A percentile compares a stretch with the other conserved stretches of the same genome.
Evolutionary conservation across 1,284 basidiomycete genomes (phyloP).

Genomic region (Mycosarcoma mackinlayi): DNA sequence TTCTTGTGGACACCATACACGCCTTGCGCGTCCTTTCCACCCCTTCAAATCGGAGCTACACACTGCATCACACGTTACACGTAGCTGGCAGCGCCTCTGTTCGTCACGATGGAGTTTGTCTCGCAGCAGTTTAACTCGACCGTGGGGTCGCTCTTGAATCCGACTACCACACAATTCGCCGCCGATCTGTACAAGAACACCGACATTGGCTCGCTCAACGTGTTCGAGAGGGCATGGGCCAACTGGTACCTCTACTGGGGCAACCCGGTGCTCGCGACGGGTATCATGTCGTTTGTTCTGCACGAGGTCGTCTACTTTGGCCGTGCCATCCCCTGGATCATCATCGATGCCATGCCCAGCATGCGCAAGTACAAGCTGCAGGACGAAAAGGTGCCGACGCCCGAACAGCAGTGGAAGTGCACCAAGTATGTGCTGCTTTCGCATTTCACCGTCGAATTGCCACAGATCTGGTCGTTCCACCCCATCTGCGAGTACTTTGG

Average conservation of each 20-base stretch:
- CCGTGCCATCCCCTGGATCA: conserved; percentile 92
- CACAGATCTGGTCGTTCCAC: conserved; percentile 97
- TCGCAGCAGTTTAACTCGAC: conserved; percentile 49
- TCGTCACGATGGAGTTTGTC: conserved; percentile 46
- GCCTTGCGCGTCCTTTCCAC: conserved; percentile 6
- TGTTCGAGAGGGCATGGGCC: conserved; percentile 69
- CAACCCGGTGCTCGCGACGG: conserved; percentile 93
- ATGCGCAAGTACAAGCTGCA: conserved; percentile 96
- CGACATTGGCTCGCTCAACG: conserved; percentile 55
- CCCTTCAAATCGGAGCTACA: conserved; percentile 3
- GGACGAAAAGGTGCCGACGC: conserved; percentile 79
- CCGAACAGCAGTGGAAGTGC: conserved; percentile 91
- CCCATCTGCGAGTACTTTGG: conserved; percentile 88
- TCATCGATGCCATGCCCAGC: conserved; percentile 92
- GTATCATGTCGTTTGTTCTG: conserved; percentile 89
- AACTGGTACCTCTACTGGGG: conserved; percentile 70
- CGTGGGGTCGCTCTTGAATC: conserved; percentile 45
- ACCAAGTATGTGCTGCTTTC: conserved; percentile 93
- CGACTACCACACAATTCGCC: conserved; percentile 67
- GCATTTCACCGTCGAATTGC: conserved; percentile 95
- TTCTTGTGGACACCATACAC: conserved; percentile 2
- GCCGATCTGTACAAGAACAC: conserved; percentile 61
- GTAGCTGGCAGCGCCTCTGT: conserved; percentile 6
- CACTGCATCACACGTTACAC: neutral
- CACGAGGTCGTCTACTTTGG: conserved; percentile 99